These are phyloP conservation scores for Cladophialophora chaetospira DNA, from an alignment of 2,329 filamentous ascomycete genomes.

Conservation along the genomic window DNA sequence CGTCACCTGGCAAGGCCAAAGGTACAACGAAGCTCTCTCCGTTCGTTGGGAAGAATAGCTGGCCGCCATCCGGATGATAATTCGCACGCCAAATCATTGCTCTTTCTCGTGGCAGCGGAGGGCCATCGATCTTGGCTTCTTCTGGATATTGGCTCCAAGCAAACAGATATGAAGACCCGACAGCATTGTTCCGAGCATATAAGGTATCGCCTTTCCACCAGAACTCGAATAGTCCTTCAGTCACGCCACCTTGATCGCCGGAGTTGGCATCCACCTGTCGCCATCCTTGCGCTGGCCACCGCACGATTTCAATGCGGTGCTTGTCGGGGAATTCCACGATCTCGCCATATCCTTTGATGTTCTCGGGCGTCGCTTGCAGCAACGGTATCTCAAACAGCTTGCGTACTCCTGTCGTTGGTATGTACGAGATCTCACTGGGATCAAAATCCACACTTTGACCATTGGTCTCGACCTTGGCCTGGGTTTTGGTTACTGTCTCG, in stretches of 20 bases:
- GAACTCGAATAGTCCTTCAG: conserved; percentile 21
- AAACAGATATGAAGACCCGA: conserved; percentile 20
- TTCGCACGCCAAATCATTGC: conserved; percentile 22
- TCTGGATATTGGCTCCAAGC: conserved; percentile 22
- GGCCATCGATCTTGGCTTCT: conserved; percentile 2
- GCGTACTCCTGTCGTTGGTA: conserved; percentile 18
- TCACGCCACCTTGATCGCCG: conserved; percentile 18
- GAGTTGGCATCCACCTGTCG: conserved; percentile 17
- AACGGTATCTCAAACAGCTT: conserved; percentile 12
- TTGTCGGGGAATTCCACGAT: conserved; percentile 15
- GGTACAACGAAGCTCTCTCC: conserved; percentile 18
- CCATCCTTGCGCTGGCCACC: conserved; percentile 20
- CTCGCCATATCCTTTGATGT: conserved; percentile 18
- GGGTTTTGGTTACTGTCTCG: background rate
- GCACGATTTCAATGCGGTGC: conserved; percentile 19
- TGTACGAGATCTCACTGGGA: conserved; percentile 14
- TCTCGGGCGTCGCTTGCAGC: conserved; percentile 14
- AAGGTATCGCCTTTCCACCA: conserved; percentile 26
- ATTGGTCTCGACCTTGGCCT: background rate
- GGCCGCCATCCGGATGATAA: conserved; percentile 20
- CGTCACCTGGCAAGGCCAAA: conserved; percentile 17
- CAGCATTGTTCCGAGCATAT: conserved; percentile 22
- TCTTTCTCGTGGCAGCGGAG: conserved; percentile 9
- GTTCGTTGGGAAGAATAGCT: conserved; percentile 19
- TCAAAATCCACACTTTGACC: conserved; percentile 5